A percentile compares a stretch with the other conserved stretches of the same genome.
Evolutionary conservation across 1,284 basidiomycete species (phyloP).

Genomic region (Fomes fomentarius): DNA sequence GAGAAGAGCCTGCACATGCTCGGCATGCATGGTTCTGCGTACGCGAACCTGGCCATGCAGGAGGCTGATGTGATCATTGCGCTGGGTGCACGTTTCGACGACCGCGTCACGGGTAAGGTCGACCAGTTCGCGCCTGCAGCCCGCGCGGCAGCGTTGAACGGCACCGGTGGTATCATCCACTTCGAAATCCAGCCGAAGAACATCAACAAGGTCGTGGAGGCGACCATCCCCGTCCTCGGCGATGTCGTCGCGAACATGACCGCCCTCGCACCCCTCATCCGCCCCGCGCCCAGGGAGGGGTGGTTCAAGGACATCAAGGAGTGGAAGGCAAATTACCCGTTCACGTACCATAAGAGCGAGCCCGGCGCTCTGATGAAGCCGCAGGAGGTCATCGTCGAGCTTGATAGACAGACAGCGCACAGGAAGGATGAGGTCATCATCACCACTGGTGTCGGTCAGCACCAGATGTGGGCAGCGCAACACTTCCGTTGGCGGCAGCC

Average conservation of each 20-base stretch:
- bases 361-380: slow-evolving; percentile 85
- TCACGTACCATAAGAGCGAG: slow-evolving; percentile 79
- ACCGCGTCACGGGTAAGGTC: slow-evolving; percentile 95
- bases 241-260: slow-evolving; percentile 89
- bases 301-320: slow-evolving; percentile 84
- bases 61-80: slow-evolving; percentile 97
- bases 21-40: slow-evolving; percentile 98
- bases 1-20: slow-evolving; percentile 94
- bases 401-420: slow-evolving; percentile 72
- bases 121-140: slow-evolving; percentile 92
- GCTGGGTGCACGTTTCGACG: slow-evolving; percentile 95
- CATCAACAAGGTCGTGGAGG: slow-evolving; percentile 98
- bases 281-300: slow-evolving; percentile 61
- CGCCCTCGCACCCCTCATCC: slow-evolving; percentile 82
- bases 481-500: slow-evolving; percentile 91
- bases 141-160: slow-evolving; percentile 82
- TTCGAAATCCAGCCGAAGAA: slow-evolving; percentile 99
- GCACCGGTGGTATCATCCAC: slow-evolving; percentile 96
- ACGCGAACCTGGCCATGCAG: slow-evolving; percentile 98
- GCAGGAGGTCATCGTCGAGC: slow-evolving; percentile 94
- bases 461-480: slow-evolving; percentile 99
- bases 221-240: slow-evolving; percentile 91
- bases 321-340: slow-evolving; percentile 93
- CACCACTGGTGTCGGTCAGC: slow-evolving; percentile 96
- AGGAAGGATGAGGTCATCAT: slow-evolving; percentile 90